These are phyloP conservation scores for Gloeostereum incarnatum DNA, from an alignment of 768 basidiomycete genomes.

Conservation along the genomic window DNA sequence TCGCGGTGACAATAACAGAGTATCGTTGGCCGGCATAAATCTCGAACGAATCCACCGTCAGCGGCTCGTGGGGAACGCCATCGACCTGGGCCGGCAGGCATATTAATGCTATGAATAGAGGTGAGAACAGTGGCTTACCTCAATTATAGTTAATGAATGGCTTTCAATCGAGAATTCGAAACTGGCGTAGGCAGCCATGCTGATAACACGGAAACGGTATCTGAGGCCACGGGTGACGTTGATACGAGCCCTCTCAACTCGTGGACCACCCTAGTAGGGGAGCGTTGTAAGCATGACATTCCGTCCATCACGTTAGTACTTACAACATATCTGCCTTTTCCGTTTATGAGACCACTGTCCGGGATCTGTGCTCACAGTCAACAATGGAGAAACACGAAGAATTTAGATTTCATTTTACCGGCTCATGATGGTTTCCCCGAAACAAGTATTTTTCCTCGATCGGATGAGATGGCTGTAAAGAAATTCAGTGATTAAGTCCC, in stretches of 20 bases:
- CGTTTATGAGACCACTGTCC: conserved; percentile 29
- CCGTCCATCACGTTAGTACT: background rate
- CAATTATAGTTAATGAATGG: conserved; percentile 18
- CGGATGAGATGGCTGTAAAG: too few relatives aligned
- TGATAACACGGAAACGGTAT: conserved; percentile 33
- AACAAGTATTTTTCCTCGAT: too few relatives aligned
- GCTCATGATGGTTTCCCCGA: too few relatives aligned
- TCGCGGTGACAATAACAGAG: conserved; percentile 22
- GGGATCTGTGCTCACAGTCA: background rate
- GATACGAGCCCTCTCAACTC: conserved; percentile 17
- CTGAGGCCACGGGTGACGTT: conserved; percentile 18
- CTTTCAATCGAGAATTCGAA: conserved; percentile 23
- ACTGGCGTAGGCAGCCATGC: conserved; percentile 21
- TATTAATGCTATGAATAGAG: background rate
- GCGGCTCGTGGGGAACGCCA: conserved; percentile 16
- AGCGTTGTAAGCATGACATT: too few relatives aligned
- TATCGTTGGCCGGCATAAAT: conserved; percentile 20
- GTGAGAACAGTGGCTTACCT: conserved; percentile 17
- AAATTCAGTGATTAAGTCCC: background rate
- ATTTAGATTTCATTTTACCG: too few relatives aligned
- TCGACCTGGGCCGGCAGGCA: conserved; percentile 21
- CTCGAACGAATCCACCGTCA: conserved; percentile 19
- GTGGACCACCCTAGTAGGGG: conserved; percentile 16
- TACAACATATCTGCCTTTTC: conserved; percentile 19
- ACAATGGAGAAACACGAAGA: too few relatives aligned